Base-by-base conservation (phyloP, 805 yeast genomes). In the Saturnispora gosingensis region DNA sequence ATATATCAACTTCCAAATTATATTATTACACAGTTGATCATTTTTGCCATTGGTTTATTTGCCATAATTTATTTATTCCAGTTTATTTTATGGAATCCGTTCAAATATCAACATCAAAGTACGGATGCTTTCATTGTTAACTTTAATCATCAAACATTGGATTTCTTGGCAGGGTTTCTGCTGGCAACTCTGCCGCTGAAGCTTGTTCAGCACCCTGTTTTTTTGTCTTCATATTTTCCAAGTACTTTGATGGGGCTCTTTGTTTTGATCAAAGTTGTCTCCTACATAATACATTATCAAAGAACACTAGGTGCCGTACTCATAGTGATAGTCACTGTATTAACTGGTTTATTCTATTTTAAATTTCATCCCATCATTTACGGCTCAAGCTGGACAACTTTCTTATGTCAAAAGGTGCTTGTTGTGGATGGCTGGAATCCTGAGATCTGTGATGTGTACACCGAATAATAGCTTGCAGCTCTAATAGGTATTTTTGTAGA, bases 1-100 rank as follows among this genome's bases (percentile, higher is more conserved):
- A 69, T 86, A 34, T 84, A 83, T 61, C 72, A 77, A 27, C 58
- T 83, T 15, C 95, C 95, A 5, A 88, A 86, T 65, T 67, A 77
- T 20, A 72, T 77, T 11, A 72, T 78, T 11, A 83, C 83, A 68
- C 77, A 76, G 65, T 53, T 74, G 3, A 73, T 77, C 3, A 59
- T 72, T 13, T 49, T 70, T 3, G 56, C 68, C 18, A 54, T 78
- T 7, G 49, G 67, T 9, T 59, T 60, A 6, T 63, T 53, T 46
- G 38, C 48, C 1, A 10, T 47, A 4, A 57, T 56, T 49, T 59
- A 57, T 28, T 3, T 51, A 1, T 42, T 46, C 4, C 56, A 54
- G 16, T 3, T 61, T 9, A 28, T 55, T 27, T 32, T 58, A 1
- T 60, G 45, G 55, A 60, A 62, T 40, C 67, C 68, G 34, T 45